Percentiles rank a stretch among this genome's conserved stretches.
These are phyloP conservation scores for Mycena alexandri DNA, from an alignment of 768 basidiomycete genomes.

Conservation along the genomic window DNA sequence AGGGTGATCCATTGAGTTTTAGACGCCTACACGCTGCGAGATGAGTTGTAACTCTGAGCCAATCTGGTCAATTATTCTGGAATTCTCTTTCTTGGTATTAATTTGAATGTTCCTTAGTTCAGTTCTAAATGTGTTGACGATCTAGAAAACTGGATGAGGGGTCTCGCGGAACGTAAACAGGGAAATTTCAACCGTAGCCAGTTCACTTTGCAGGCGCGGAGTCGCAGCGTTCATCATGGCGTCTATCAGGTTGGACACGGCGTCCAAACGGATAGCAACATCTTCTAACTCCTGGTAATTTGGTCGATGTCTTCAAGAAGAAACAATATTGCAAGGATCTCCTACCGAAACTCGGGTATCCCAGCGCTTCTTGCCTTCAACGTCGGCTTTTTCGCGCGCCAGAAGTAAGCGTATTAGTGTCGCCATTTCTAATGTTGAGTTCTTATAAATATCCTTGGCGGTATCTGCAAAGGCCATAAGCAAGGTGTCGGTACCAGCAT, in stretches of 20 bases:
- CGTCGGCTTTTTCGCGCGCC: conserved; percentile 56
- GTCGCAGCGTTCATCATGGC: conserved; percentile 1
- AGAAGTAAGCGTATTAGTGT: conserved; percentile 61
- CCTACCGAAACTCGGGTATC: conserved; percentile 44
- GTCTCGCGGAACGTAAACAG: neutral
- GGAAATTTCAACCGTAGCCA: conserved; percentile 3
- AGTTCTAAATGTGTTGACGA: conserved; percentile 12
- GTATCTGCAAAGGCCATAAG: conserved; percentile 55
- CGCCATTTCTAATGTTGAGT: conserved; percentile 71
- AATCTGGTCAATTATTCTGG: conserved; percentile 21
- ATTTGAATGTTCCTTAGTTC: conserved; percentile 18
- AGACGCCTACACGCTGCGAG: conserved; percentile 27
- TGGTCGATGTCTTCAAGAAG: neutral
- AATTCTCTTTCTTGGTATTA: conserved; percentile 7
- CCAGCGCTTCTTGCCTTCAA: conserved; percentile 47
- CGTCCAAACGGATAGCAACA: conserved; percentile 33
- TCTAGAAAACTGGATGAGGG: conserved; percentile 14
- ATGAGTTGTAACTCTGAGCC: conserved; percentile 32
- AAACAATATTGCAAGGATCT: conserved; percentile 8
- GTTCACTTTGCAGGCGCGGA: conserved; percentile 19
- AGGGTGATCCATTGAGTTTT: neutral
- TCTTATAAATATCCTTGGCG: conserved; percentile 76
- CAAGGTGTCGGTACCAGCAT: neutral
- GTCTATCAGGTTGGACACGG: conserved; percentile 19
- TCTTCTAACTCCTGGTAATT: conserved; percentile 46